Percentiles rank a stretch among this genome's conserved stretches.
Conservation (phyloP, 495 filamentous ascomycete species). For the Penicillium canariense region DNA sequence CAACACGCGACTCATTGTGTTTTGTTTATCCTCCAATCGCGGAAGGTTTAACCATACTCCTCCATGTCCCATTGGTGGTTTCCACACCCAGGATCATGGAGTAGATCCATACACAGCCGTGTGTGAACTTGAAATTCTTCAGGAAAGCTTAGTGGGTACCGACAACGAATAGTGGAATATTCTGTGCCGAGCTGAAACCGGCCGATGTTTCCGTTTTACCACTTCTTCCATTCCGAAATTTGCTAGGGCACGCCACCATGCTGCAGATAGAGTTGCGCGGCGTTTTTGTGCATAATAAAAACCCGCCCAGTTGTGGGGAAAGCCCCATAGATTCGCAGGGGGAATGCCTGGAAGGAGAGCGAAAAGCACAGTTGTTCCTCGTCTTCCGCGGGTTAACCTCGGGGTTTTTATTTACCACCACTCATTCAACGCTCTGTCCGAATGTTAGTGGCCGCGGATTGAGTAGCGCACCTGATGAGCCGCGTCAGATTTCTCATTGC, state of each 20-base stretch:
- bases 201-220: not conserved
- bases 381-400: not conserved
- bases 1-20: not conserved
- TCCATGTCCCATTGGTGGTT: not conserved
- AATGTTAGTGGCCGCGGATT: no score
- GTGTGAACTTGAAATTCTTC: not conserved
- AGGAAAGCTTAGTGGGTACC: not conserved
- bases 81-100: not conserved
- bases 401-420: conserved; percentile 4
- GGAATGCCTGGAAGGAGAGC: not conserved
- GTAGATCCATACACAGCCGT: not conserved
- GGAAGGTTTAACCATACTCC: not conserved
- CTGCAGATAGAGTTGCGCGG: not conserved
- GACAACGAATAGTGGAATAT: not conserved
- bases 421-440: not conserved
- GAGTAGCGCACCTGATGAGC: not conserved
- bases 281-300: not conserved
- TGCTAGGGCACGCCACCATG: not conserved
- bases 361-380: not conserved
- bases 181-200: not conserved
- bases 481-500: no score
- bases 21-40: conserved; percentile 2
- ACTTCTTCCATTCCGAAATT: no score
- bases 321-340: not conserved
- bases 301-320: not conserved